These are phyloP conservation scores for Chalciporus sphaerocephalus DNA, from an alignment of 768 basidiomycete species.

Conservation along the genomic window DNA sequence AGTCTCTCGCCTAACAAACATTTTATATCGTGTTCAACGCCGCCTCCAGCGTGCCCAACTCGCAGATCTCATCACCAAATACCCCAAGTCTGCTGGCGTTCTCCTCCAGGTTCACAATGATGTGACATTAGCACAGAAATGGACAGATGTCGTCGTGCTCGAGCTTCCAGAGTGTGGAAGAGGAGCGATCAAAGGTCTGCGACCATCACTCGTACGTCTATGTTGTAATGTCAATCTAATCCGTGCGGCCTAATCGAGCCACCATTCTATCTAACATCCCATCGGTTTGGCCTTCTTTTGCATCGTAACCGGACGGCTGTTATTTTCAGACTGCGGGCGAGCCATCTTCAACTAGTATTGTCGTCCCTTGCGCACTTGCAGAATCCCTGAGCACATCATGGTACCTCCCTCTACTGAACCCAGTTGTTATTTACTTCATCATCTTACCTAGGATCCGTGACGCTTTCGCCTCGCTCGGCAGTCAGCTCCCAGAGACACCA, in stretches of 20 bases:
- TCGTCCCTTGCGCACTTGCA: conserved; percentile 65
- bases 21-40: conserved; percentile 2
- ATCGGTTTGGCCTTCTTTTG: no score
- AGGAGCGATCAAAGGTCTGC: conserved; percentile 55
- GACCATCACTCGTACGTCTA: conserved; percentile 45
- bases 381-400: conserved; percentile 63
- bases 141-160: conserved; percentile 59
- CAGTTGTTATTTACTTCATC: background rate
- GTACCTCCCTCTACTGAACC: conserved; percentile 33
- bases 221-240: background rate
- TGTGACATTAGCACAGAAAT: conserved; percentile 64
- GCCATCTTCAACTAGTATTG: conserved; percentile 32
- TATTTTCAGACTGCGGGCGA: conserved; percentile 36
- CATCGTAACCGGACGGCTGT: background rate
- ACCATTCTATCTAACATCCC: background rate
- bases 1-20: conserved; percentile 1
- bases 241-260: background rate
- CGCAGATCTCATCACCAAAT: conserved; percentile 48
- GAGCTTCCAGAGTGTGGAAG: conserved; percentile 54
- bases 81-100: conserved; percentile 55
- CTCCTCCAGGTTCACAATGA: conserved; percentile 79
- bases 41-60: conserved; percentile 43
- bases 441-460: conserved; percentile 45
- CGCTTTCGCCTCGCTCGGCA: conserved; percentile 49
- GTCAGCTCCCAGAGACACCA: conserved; percentile 21